A percentile compares a stretch with the other conserved stretches of the same genome.
These are phyloP conservation scores for Tricholoma sp. DNA, from an alignment of 768 basidiomycete species.

Conservation along the genomic window DNA sequence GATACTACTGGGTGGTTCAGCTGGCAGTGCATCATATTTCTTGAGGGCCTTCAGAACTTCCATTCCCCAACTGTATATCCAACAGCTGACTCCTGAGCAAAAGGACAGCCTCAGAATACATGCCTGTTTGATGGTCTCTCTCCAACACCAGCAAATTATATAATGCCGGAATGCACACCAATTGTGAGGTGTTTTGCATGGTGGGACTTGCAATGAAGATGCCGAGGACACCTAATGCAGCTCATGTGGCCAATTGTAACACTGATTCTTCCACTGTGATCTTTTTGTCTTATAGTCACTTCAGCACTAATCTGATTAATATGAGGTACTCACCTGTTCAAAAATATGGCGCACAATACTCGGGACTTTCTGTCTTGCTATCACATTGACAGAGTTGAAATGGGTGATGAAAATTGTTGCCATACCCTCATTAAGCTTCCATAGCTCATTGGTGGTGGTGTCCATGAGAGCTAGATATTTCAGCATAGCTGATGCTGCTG, in stretches of 20 bases:
- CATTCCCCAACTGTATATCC: neutral
- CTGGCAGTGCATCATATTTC: no score
- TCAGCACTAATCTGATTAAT: neutral
- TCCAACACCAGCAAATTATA: neutral
- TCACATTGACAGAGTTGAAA: neutral
- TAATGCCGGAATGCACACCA: neutral
- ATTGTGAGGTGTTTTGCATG: neutral
- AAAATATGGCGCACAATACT: neutral
- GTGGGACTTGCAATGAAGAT: neutral
- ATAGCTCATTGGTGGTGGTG: neutral
- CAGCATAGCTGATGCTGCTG: neutral
- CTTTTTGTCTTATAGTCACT: neutral
- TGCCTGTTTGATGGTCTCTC: neutral
- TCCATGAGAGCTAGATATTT: neutral
- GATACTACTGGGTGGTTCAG: no score
- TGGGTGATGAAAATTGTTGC: neutral
- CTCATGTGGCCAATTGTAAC: neutral
- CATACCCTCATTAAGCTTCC: neutral
- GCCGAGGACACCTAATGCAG: neutral
- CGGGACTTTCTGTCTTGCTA: neutral
- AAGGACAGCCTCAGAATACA: neutral
- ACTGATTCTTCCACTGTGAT: conserved; percentile 2
- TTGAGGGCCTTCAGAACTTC: no score
- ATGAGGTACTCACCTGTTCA: neutral
- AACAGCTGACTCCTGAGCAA: neutral